A percentile compares a stretch with the other conserved stretches of the same genome.
Conservation (phyloP, 345 rosid genomes). For the Lepidium aucheri region DNA sequence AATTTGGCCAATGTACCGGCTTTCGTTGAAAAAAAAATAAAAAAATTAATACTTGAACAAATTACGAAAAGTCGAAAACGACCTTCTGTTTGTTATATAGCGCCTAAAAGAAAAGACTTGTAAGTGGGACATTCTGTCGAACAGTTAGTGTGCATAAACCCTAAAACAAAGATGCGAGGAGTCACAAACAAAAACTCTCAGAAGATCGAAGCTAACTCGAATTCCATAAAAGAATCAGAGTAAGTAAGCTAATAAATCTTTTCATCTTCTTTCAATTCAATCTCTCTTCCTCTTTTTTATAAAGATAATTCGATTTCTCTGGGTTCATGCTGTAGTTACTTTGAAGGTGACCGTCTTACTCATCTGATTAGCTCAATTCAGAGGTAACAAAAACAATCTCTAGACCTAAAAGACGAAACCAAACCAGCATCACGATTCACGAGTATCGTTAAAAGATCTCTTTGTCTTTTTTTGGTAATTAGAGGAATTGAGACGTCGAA, state of each 20-base stretch:
- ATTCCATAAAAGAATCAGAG: constrained; percentile 19
- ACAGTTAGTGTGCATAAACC: background rate
- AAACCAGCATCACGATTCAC: too few relatives aligned
- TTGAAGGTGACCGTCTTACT: too few relatives aligned
- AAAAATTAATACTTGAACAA: background rate
- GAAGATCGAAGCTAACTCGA: constrained; percentile 10
- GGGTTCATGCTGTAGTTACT: constrained; percentile 5
- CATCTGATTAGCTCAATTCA: too few relatives aligned
- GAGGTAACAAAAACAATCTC: too few relatives aligned
- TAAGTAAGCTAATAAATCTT: background rate
- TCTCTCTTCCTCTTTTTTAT: background rate
- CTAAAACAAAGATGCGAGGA: background rate
- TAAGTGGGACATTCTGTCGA: background rate
- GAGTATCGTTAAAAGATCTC: too few relatives aligned
- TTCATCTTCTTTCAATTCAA: background rate
- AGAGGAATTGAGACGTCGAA: too few relatives aligned
- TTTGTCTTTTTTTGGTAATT: too few relatives aligned
- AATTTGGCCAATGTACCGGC: too few relatives aligned
- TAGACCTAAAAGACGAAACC: too few relatives aligned
- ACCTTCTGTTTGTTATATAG: background rate
- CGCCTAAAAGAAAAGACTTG: background rate
- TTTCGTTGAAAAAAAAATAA: too few relatives aligned
- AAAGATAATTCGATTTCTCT: background rate
- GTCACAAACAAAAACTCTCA: background rate
- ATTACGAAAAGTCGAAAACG: background rate